These are phyloP conservation scores for Penicillium polonicum DNA, from an alignment of 2,329 filamentous ascomycete genomes.

Conservation along the genomic window DNA sequence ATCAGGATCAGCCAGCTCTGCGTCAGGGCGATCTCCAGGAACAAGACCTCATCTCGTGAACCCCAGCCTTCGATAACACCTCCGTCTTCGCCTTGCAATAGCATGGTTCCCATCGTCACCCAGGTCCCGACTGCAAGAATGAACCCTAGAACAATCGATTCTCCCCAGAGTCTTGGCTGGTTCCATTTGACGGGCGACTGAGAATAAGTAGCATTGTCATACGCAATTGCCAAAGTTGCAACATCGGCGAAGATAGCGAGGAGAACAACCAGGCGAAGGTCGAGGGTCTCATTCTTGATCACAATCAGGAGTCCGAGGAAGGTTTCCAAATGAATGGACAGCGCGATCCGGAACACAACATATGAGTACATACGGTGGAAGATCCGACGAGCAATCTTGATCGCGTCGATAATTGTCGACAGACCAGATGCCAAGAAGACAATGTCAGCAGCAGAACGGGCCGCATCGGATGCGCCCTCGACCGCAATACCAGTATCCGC, in stretches of 20 bases:
- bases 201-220: conserved; percentile 87
- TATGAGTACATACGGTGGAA: conserved; percentile 98
- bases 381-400: conserved; percentile 91
- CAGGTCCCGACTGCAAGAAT: conserved; percentile 81
- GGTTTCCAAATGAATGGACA: conserved; percentile 87
- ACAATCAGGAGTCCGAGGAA: conserved; percentile 91
- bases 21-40: conserved; percentile 85
- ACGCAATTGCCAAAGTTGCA: conserved; percentile 86
- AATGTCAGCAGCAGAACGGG: conserved; percentile 87
- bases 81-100: conserved; percentile 63
- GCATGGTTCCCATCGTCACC: conserved; percentile 86
- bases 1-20: conserved; percentile 98
- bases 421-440: conserved; percentile 90
- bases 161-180: conserved; percentile 88
- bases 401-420: conserved; percentile 85
- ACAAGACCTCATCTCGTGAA: conserved; percentile 76
- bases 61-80: conserved; percentile 91
- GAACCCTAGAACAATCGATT: conserved; percentile 79
- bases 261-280: conserved; percentile 86
- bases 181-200: conserved; percentile 92
- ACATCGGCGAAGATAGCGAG: conserved; percentile 94
- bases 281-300: conserved; percentile 78
- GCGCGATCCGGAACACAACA: conserved; percentile 89
- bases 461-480: conserved; percentile 86
- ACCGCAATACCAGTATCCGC: conserved; percentile 96